Conservation (phyloP, 148 eudicot genomes). For the Camellia japonica region DNA sequence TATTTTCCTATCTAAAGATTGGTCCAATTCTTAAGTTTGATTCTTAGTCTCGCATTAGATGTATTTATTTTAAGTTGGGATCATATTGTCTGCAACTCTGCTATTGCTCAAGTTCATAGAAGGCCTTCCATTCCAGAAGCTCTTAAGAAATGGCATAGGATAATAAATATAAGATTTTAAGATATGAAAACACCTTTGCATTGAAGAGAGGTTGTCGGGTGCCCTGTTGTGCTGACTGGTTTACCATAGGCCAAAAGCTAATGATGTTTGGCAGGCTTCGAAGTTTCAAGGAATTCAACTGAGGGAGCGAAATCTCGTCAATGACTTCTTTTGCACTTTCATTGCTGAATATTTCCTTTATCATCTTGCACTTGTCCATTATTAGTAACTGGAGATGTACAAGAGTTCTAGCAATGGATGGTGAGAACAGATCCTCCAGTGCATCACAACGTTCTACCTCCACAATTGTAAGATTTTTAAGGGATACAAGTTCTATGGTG, state of each 20-base stretch:
- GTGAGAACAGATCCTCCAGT: neutral
- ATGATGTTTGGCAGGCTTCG: neutral
- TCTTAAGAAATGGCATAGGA: neutral
- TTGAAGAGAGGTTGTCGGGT: neutral
- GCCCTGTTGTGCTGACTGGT: neutral
- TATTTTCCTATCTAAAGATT: too few relatives aligned
- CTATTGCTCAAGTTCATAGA: neutral
- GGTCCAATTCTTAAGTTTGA: neutral
- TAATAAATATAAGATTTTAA: neutral
- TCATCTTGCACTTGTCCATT: neutral
- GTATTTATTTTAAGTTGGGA: neutral
- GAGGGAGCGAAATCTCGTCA: neutral
- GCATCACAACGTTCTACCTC: neutral
- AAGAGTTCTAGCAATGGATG: neutral
- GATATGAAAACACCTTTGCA: neutral
- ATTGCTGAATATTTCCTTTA: neutral
- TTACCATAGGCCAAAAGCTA: neutral
- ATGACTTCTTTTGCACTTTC: neutral
- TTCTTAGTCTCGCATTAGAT: neutral
- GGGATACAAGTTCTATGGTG: neutral
- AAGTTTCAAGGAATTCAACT: neutral
- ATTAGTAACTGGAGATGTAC: neutral
- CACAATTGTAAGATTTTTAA: neutral
- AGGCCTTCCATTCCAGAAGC: neutral
- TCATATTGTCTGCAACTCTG: neutral